phyloP scores from a whole-genome alignment of 1,284 basidiomycete genomes.

The Boletus hoseneyae region DNA sequence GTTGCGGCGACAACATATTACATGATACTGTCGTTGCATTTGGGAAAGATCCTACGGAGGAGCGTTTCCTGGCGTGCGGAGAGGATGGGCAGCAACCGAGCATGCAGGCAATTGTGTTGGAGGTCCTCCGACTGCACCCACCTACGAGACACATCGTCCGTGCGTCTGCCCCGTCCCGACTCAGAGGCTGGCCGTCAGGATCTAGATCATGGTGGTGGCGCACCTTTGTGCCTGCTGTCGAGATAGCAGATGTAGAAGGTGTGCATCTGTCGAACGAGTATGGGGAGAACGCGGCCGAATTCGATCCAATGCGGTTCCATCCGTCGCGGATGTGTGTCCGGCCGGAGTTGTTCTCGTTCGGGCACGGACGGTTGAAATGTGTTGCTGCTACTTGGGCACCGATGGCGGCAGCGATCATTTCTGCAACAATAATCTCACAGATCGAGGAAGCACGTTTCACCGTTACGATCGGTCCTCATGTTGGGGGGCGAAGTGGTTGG shows the following conservation, averaged over 20 bases:
- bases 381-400: conserved; percentile 52
- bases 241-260: conserved; percentile 43
- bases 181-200: background rate
- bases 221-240: conserved; percentile 9
- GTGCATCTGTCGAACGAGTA: conserved; percentile 41
- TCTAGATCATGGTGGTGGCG: conserved; percentile 20
- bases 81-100: conserved; percentile 28
- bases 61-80: conserved; percentile 30
- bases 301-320: conserved; percentile 43
- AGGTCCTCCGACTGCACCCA: conserved; percentile 52
- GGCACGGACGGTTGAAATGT: conserved; percentile 44
- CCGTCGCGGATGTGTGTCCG: conserved; percentile 20
- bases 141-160: conserved; percentile 50
- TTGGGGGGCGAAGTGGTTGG: conserved; percentile 29
- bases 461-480: conserved; percentile 22
- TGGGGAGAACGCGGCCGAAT: conserved; percentile 36
- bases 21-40: conserved; percentile 32
- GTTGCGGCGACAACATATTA: conserved; percentile 23
- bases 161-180: background rate
- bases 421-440: conserved; percentile 38
- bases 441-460: conserved; percentile 24
- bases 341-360: conserved; percentile 41
- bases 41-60: conserved; percentile 32
- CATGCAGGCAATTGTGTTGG: conserved; percentile 42
- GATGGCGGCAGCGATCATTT: conserved; percentile 45